Evolutionary conservation across 805 yeast genomes (phyloP), one percentile per base, ranked within the genome.

Genomic region (Priceomyces fermenticarens): DNA sequence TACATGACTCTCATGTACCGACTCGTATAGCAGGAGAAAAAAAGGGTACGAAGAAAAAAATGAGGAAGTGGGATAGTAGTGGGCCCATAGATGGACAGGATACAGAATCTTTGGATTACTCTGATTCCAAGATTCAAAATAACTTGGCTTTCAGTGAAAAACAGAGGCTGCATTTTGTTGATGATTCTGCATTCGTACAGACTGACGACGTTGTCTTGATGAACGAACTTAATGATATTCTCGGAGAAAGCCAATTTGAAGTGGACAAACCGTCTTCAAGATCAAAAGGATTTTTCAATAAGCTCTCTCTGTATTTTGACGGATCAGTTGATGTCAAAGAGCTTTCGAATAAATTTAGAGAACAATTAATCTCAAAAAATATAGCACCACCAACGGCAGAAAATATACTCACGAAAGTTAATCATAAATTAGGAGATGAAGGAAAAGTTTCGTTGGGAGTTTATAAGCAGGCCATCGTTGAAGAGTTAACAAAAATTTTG

Each of bases 371-470:
- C 45, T 73, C 83, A 47, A 91, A 90, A 53, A 91, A 91, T 54
- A 93, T 91, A 26, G 93, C 97, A 3, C 93, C 95, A 9, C 86
- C 85, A 43, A 95, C 89, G 2, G 93, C 98, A 0, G 79, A 72
- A 31, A 74, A 78, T 35, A 72, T 91, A 36, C 78, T 88, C 33
- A 75, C 78, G 11, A 82, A 81, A 43, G 88, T 93, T 30, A 82
- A 81, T 41, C 72, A 73, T 46, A 83, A 81, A 42, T 62, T 93
- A 34, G 95, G 93, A 1, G 78, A 87, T 10, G 84, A 81, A 39
- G 83, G 88, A 0, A 80, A 78, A 32, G 84, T 93, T 1, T 77
- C 91, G 3, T 77, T 88, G 17, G 83, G 80, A 38, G 68, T 74
- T 10, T 85, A 95, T 16, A 83, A 81, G 44, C 64, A 68, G 35